Evolutionary conservation across 2,329 filamentous ascomycete species (phyloP).

Genomic region (Polytolypa hystricis): DNA sequence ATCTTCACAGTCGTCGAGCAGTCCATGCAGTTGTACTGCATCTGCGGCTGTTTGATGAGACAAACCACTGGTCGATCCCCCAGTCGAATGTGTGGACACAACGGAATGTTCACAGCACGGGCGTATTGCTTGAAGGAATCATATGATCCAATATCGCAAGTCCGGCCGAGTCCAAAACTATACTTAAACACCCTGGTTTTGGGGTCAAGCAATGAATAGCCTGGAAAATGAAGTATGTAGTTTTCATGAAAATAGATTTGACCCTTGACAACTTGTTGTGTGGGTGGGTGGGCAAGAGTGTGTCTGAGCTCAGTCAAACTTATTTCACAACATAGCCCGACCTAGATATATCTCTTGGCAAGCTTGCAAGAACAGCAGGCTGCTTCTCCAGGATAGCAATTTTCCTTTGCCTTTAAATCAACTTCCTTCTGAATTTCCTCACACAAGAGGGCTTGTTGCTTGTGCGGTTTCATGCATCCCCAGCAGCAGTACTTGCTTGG

Average conservation of each 20-base stretch:
- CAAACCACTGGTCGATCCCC: neutral
- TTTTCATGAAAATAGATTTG: too few relatives aligned
- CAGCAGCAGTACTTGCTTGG: conserved; percentile 4
- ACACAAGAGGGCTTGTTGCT: conserved; percentile 1
- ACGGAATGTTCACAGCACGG: neutral
- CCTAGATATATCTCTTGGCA: conserved; percentile 1
- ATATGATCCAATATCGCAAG: neutral
- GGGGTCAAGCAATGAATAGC: neutral
- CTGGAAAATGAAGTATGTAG: neutral
- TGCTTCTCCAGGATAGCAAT: neutral
- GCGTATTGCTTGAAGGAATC: neutral
- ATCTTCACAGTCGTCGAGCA: neutral
- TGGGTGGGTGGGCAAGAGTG: neutral
- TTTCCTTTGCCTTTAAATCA: neutral
- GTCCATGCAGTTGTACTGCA: neutral
- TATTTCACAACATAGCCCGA: conserved; percentile 1
- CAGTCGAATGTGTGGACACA: conserved; percentile 1
- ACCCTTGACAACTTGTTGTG: too few relatives aligned
- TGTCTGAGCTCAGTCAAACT: neutral
- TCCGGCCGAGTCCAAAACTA: neutral
- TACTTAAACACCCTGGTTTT: neutral
- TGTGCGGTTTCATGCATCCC: conserved; percentile 3
- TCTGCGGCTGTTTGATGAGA: neutral
- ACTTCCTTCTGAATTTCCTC: conserved; percentile 3
- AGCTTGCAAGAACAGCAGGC: neutral